Base-by-base conservation (phyloP, 2,329 filamentous ascomycete genomes). In the Sporothrix brasiliensis region DNA sequence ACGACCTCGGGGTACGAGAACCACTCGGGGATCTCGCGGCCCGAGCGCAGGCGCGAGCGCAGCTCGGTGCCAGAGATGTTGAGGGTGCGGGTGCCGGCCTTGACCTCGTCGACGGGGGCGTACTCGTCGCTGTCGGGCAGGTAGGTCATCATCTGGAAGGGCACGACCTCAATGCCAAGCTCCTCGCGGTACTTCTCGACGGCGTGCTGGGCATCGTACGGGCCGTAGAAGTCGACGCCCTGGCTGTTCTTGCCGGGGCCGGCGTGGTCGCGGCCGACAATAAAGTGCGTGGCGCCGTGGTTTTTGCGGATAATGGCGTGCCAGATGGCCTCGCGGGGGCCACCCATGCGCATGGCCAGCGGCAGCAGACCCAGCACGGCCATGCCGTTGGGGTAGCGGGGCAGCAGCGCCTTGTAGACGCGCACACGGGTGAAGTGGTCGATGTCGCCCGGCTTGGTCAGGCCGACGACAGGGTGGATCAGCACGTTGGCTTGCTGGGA, bases 271-370 rank as follows among this genome's bases (percentile, higher is more conserved):
- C 95, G 93, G 73, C 95, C 95, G 75, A 99, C 94, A 77, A 99
- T 99, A 86, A 99, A 99, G 87, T 99, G 95, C 19, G 95, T 98
- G 63, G 94, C 93, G 77, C 95, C 95, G 84, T 97, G 94, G 84
- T 99, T 99, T 90, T 98, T 99, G 80, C 95, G 93, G 86, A 99
- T 99, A 78, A 99, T 97, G 79, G 95, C 95, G 86, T 99, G 95
- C 95, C 95, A 99, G 84, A 99, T 93, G 76, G 95, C 95, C 86
- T 99, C 95, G 76, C 95, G 92, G 74, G 95, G 95, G 77, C 95
- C 95, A 79, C 93, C 95, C 95, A 99, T 99, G 80, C 95, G 92
- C 95, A 99, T 99, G 77, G 95, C 95, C 74, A 99, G 87, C 71
- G 94, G 94, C 69, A 99, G 88, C 54, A 99, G 92, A 82, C 93